Evolutionary conservation across 306 rosid genomes (phyloP).

Genomic region (Echinosophora koreensis): DNA sequence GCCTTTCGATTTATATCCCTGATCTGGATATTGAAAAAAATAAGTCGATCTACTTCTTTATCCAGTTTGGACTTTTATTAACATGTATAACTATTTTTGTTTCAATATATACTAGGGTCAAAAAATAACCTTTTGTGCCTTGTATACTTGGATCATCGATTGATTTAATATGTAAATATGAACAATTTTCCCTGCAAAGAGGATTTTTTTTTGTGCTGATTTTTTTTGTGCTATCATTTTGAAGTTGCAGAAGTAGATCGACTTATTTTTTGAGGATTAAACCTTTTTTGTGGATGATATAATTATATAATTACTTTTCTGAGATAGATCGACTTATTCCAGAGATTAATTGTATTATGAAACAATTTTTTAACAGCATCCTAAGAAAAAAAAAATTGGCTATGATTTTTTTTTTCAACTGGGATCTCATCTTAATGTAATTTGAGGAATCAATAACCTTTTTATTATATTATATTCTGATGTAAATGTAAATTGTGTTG

Average conservation of each 20-base stretch:
- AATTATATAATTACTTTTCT: too few species aligned
- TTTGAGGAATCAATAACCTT: not conserved
- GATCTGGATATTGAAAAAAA: not conserved
- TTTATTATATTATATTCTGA: not conserved
- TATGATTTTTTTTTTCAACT: too few species aligned
- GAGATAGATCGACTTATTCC: too few species aligned
- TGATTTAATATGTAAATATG: conserved; percentile 2
- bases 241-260: not conserved
- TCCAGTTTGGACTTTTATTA: not conserved
- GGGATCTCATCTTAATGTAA: not conserved
- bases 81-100: not conserved
- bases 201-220: not conserved
- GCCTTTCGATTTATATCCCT: not conserved
- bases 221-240: not conserved
- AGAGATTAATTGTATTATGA: too few species aligned
- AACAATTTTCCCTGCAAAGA: not conserved
- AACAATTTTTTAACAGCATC: too few species aligned
- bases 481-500: not conserved
- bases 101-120: not conserved
- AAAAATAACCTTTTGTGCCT: not conserved
- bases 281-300: too few species aligned
- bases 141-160: not conserved
- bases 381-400: too few species aligned
- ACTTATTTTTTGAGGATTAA: too few species aligned
- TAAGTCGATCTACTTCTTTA: not conserved